Evolutionary conservation across 2,329 filamentous ascomycete genomes (phyloP).

Genomic region (Aspergillus hortae): DNA sequence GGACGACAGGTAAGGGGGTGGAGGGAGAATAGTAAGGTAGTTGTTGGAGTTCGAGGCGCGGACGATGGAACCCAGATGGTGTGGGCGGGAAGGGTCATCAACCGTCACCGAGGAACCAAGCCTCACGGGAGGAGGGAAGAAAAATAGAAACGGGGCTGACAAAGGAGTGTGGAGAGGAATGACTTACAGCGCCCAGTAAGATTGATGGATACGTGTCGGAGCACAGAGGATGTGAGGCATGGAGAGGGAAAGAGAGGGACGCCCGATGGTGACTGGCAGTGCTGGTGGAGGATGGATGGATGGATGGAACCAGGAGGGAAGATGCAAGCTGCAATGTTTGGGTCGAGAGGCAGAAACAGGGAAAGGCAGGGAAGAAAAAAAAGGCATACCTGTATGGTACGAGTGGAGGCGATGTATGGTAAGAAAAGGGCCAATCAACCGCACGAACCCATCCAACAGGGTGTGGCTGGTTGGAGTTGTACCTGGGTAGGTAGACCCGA

Average conservation of each 20-base stretch:
- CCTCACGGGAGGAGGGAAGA: not conserved
- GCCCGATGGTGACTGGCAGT: too few relatives aligned
- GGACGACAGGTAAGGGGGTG: not conserved
- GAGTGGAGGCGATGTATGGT: too few relatives aligned
- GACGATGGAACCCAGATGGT: not conserved
- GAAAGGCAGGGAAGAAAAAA: not conserved
- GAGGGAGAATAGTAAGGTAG: not conserved
- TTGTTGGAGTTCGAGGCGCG: not conserved
- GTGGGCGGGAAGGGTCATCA: not conserved
- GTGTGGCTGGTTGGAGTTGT: too few relatives aligned
- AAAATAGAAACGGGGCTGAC: slow-evolving; percentile 1
- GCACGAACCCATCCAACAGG: too few relatives aligned
- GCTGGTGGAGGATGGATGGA: not conserved
- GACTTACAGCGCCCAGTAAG: not conserved
- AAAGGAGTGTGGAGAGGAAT: not conserved
- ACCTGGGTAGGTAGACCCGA: too few relatives aligned
- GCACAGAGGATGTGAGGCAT: not conserved
- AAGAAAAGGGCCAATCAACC: too few relatives aligned
- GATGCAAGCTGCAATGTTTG: not conserved
- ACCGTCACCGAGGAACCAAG: too few relatives aligned
- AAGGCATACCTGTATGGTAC: not conserved
- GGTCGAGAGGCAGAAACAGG: not conserved
- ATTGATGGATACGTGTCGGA: not conserved
- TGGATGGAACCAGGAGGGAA: slow-evolving; percentile 2
- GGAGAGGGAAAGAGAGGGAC: too few relatives aligned